Percentiles rank a stretch among this genome's conserved stretches.
These are phyloP conservation scores for Fusarium irregulare DNA, from an alignment of 2,329 filamentous ascomycete genomes.

Conservation along the genomic window DNA sequence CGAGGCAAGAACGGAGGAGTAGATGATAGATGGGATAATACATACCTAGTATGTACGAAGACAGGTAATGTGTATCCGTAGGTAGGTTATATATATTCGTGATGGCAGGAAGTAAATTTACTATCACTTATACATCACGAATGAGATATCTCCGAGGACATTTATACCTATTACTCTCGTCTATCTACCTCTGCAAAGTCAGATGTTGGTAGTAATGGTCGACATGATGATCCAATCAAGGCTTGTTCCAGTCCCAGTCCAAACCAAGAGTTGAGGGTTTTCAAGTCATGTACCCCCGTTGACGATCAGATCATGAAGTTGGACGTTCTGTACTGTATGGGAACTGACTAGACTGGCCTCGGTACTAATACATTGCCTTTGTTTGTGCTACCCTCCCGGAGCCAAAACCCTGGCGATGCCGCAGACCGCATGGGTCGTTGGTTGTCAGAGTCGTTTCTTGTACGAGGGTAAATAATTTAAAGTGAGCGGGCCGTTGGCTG, in stretches of 20 bases:
- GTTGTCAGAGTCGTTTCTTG: conserved; percentile 1
- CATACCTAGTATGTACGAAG: neutral
- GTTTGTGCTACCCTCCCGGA: conserved; percentile 5
- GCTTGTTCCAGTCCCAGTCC: neutral
- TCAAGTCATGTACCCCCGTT: neutral
- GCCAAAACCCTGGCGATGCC: neutral
- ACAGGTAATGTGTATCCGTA: neutral
- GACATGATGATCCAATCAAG: neutral
- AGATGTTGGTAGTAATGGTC: neutral
- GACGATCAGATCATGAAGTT: conserved; percentile 21
- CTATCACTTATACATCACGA: conserved; percentile 9
- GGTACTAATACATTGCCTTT: neutral
- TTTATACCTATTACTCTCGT: neutral
- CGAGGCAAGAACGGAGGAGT: neutral
- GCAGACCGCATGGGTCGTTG: conserved; percentile 2
- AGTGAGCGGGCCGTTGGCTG: conserved; percentile 2
- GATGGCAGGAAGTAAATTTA: neutral
- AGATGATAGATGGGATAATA: neutral
- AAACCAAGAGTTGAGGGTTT: neutral
- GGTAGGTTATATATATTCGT: conserved; percentile 19
- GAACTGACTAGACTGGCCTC: neutral
- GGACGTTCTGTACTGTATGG: neutral
- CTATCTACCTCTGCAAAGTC: neutral
- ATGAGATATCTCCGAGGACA: neutral
- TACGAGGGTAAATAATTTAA: neutral